A percentile compares a stretch with the other conserved stretches of the same genome.
Evolutionary conservation across 257 asterid species (phyloP).

Genomic region (Rehmannia glutinosa): DNA sequence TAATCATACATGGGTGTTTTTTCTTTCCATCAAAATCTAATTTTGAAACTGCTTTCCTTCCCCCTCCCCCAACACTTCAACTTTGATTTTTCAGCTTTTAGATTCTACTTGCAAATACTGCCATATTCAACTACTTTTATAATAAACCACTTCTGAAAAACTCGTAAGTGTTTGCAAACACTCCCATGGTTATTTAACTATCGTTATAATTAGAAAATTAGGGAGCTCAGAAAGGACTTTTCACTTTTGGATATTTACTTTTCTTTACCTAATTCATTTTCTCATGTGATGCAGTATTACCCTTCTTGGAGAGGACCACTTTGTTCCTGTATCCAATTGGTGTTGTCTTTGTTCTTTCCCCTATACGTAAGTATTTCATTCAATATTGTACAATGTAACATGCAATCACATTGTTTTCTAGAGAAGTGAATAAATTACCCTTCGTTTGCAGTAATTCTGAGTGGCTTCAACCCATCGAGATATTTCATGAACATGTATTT

Average conservation of each 20-base stretch:
- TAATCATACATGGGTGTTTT: no score
- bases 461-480: conserved; percentile 96
- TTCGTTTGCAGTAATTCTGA: conserved; percentile 66
- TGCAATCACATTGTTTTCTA: no score
- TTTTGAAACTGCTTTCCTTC: no score
- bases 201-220: neutral
- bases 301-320: conserved; percentile 98
- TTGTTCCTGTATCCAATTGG: conserved; percentile 96
- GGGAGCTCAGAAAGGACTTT: neutral
- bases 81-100: no score
- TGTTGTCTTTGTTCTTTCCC: conserved; percentile 69
- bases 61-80: no score
- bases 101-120: neutral
- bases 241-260: neutral
- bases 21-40: no score
- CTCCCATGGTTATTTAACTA: no score
- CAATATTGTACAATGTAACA: no score
- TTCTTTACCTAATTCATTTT: neutral
- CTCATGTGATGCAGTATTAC: conserved; percentile 61
- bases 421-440: neutral
- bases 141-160: no score
- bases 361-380: conserved; percentile 46
- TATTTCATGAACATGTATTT: conserved; percentile 85
- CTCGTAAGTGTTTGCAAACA: no score
- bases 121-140: no score